Evolutionary conservation across 2,329 filamentous ascomycete genomes (phyloP).

Genomic region (Elsinoe necatrix): DNA sequence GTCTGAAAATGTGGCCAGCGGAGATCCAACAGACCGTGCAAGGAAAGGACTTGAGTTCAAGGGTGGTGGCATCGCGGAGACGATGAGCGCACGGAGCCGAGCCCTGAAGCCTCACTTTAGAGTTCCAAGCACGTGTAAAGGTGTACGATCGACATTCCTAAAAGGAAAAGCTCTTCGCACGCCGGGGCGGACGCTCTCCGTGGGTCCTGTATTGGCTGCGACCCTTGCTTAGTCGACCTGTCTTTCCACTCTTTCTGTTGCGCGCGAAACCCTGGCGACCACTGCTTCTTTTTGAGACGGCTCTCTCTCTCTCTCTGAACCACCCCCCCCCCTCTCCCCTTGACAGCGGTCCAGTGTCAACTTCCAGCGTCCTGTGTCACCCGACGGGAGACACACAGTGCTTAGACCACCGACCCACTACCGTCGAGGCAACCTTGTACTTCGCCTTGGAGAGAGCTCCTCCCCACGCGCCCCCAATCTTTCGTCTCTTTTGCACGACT

Average conservation of each 20-base stretch:
- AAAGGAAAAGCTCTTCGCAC: background rate
- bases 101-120: background rate
- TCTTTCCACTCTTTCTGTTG: background rate
- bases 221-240: background rate
- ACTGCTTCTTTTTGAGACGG: constrained; percentile 2
- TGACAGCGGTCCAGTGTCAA: constrained; percentile 8
- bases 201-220: too few relatives aligned
- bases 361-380: constrained; percentile 5
- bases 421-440: background rate
- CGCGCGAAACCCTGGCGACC: background rate
- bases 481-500: background rate
- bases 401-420: constrained; percentile 11
- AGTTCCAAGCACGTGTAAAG: constrained; percentile 8
- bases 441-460: background rate
- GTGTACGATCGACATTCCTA: background rate
- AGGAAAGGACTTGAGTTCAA: background rate
- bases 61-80: constrained; percentile 1
- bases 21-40: background rate
- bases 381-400: constrained; percentile 9
- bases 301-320: background rate
- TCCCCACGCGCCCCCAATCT: background rate
- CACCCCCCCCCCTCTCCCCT: too few relatives aligned
- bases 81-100: background rate
- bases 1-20: background rate
- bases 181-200: background rate